Percentiles rank a stretch among this genome's conserved stretches.
Evolutionary conservation across 2,329 filamentous ascomycete species (phyloP).

Genomic region (Septoria petroselini): DNA sequence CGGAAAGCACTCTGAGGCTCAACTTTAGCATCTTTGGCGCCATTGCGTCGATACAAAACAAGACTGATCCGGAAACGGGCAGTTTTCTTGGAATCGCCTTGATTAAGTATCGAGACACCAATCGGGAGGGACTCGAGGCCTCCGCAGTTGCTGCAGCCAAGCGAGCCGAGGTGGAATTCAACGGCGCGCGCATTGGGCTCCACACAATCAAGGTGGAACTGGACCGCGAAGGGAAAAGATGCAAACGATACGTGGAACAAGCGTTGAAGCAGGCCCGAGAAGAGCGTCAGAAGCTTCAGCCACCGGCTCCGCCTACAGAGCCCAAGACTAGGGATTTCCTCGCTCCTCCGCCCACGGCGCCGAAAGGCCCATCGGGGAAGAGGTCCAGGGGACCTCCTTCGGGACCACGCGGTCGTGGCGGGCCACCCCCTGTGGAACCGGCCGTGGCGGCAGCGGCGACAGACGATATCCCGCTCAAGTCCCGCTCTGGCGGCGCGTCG

Average conservation of each 20-base stretch:
- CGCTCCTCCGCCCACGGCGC: conserved; percentile 72
- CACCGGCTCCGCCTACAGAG: conserved; percentile 35
- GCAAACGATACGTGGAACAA: conserved; percentile 71
- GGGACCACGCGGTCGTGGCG: conserved; percentile 39
- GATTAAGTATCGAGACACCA: conserved; percentile 78
- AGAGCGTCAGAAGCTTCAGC: conserved; percentile 49
- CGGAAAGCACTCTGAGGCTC: conserved; percentile 66
- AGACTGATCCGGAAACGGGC: conserved; percentile 90
- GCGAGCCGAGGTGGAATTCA: conserved; percentile 71
- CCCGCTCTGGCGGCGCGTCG: conserved; percentile 47
- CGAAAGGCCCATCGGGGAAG: conserved; percentile 73
- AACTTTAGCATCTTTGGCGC: conserved; percentile 80
- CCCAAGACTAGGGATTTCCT: conserved; percentile 48
- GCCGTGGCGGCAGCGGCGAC: not conserved
- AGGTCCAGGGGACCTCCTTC: conserved; percentile 33
- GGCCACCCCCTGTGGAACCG: conserved; percentile 19
- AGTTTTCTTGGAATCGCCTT: conserved; percentile 92
- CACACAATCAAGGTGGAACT: conserved; percentile 77
- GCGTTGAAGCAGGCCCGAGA: conserved; percentile 67
- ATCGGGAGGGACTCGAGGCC: conserved; percentile 52
- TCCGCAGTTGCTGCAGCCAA: conserved; percentile 78
- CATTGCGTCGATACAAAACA: conserved; percentile 86
- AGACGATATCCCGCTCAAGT: conserved; percentile 39
- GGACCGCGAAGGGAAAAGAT: conserved; percentile 83
- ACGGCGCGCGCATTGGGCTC: conserved; percentile 75